Percentiles rank a stretch among this genome's conserved stretches.
phyloP scores from a whole-genome alignment of 1,139 yeast genomes.

The Geotrichum klebahnii region DNA sequence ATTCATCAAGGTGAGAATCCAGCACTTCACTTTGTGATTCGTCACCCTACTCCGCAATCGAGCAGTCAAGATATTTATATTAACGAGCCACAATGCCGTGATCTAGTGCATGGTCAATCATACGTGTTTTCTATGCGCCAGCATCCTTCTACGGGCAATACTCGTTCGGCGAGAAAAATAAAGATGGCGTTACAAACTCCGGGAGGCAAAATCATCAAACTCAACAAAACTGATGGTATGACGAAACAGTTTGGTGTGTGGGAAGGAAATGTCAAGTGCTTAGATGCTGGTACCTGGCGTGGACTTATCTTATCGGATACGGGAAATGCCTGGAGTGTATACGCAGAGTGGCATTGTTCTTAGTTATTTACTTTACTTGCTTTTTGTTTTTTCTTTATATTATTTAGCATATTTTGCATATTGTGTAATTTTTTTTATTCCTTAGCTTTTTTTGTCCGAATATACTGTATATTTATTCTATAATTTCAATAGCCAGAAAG shows the following conservation, averaged over 20 bases:
- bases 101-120: conserved; percentile 52
- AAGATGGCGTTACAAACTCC: conserved; percentile 78
- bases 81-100: conserved; percentile 74
- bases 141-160: conserved; percentile 25
- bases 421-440: neutral
- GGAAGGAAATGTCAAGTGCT: conserved; percentile 18
- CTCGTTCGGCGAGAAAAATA: conserved; percentile 1
- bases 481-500: conserved; percentile 21
- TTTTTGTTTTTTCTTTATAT: neutral
- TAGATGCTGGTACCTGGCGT: conserved; percentile 62
- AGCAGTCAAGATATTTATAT: conserved; percentile 66
- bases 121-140: conserved; percentile 49
- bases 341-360: conserved; percentile 82
- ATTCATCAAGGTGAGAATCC: conserved; percentile 62
- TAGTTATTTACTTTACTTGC: conserved; percentile 23
- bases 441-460: no score
- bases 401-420: neutral
- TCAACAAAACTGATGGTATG: conserved; percentile 39
- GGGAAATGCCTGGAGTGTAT: conserved; percentile 81
- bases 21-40: conserved; percentile 19
- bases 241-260: conserved; percentile 6
- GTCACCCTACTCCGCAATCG: conserved; percentile 23
- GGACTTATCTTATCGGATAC: conserved; percentile 77
- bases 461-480: conserved; percentile 12
- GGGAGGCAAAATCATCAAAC: conserved; percentile 67